These are phyloP conservation scores for Fusarium pseudograminearum DNA, from an alignment of 2,329 filamentous ascomycete species.

Conservation along the genomic window DNA sequence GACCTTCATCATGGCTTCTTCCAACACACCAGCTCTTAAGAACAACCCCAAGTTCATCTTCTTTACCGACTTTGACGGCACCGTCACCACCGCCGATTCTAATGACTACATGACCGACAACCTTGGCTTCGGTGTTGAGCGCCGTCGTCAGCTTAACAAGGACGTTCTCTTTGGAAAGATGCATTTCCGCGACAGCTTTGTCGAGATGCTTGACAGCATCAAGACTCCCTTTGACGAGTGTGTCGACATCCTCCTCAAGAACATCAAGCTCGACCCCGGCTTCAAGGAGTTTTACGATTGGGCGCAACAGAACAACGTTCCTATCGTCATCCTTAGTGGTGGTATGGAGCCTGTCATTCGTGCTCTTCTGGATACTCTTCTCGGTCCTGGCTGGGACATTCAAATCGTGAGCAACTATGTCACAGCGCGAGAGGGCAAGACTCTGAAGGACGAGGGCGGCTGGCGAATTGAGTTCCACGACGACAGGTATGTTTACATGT, in stretches of 20 bases:
- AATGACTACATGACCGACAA: conserved; percentile 87
- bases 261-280: conserved; percentile 88
- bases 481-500: conserved; percentile 68
- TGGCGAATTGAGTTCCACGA: conserved; percentile 94
- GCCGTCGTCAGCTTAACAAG: conserved; percentile 78
- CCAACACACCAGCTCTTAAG: conserved; percentile 68
- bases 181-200: conserved; percentile 87
- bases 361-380: conserved; percentile 80
- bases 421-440: conserved; percentile 70
- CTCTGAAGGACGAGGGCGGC: conserved; percentile 81
- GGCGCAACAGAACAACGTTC: conserved; percentile 83
- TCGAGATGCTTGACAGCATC: conserved; percentile 91
- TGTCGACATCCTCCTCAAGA: conserved; percentile 79
- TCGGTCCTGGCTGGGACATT: conserved; percentile 83
- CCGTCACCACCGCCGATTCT: conserved; percentile 80
- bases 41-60: conserved; percentile 91
- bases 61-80: conserved; percentile 99
- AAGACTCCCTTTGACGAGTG: conserved; percentile 84
- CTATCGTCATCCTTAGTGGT: conserved; percentile 89
- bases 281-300: conserved; percentile 92
- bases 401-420: conserved; percentile 93
- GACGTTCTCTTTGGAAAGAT: conserved; percentile 79
- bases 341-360: conserved; percentile 95
- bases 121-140: conserved; percentile 81
- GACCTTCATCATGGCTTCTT: conserved; percentile 57